A percentile compares a stretch with the other conserved stretches of the same genome.
Conservation (phyloP, 1,284 basidiomycete species). For the Ceratobasidium sp. region DNA sequence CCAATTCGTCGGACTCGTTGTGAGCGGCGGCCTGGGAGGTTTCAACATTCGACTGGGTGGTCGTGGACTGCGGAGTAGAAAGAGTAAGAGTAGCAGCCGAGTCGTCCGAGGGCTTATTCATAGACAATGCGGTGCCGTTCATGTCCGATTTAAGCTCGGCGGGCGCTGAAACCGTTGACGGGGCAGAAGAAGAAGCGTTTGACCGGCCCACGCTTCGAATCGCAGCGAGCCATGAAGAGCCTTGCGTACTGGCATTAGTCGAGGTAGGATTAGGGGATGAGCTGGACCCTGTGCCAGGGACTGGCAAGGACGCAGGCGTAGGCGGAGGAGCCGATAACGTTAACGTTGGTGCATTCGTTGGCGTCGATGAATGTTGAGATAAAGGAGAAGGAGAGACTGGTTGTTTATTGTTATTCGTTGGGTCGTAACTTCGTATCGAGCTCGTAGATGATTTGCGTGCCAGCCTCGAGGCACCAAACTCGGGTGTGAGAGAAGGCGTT, state of each 20-base stretch:
- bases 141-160: not conserved
- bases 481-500: constrained; percentile 22
- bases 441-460: constrained; percentile 40
- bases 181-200: not conserved
- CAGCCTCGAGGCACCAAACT: constrained; percentile 36
- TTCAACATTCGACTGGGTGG: not conserved
- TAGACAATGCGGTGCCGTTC: not conserved
- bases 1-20: not conserved
- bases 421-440: constrained; percentile 35
- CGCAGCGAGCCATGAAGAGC: constrained; percentile 33
- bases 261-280: not conserved
- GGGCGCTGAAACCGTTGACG: not conserved
- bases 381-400: constrained; percentile 24
- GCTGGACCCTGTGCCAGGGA: not conserved
- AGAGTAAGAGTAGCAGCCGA: not conserved
- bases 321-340: constrained; percentile 26
- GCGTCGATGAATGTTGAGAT: constrained; percentile 20
- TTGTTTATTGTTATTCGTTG: constrained; percentile 24
- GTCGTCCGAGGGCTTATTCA: not conserved
- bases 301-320: not conserved
- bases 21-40: too few species aligned
- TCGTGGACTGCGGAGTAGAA: not conserved
- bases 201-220: constrained; percentile 28
- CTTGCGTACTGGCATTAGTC: not conserved
- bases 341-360: not conserved